Percentiles rank a stretch among this genome's conserved stretches.
These are phyloP conservation scores for Myxozyma vanderwaltii DNA, from an alignment of 805 yeast species.

Conservation along the genomic window DNA sequence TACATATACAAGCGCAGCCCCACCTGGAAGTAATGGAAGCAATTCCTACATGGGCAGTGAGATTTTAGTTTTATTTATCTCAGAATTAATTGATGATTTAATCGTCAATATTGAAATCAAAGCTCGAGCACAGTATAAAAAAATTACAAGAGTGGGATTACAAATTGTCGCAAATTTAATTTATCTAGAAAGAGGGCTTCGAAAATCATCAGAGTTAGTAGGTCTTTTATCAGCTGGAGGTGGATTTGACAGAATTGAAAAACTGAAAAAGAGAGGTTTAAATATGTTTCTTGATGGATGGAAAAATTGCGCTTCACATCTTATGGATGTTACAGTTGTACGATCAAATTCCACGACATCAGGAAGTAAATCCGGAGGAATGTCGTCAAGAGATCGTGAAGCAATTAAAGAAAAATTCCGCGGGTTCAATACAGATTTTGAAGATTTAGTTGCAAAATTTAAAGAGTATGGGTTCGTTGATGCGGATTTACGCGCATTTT, in stretches of 20 bases:
- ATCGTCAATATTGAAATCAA: constrained; percentile 64
- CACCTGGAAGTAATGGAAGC: not conserved
- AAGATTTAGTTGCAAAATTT: constrained; percentile 68
- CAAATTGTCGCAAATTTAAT: constrained; percentile 70
- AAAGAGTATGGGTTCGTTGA: constrained; percentile 68
- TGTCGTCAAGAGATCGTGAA: constrained; percentile 74
- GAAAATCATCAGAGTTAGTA: constrained; percentile 47
- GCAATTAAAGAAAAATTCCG: constrained; percentile 80
- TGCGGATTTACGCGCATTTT: constrained; percentile 59
- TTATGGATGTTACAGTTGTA: constrained; percentile 79
- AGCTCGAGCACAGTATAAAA: constrained; percentile 47
- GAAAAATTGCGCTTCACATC: constrained; percentile 73
- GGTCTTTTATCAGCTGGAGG: constrained; percentile 62
- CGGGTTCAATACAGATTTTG: constrained; percentile 80
- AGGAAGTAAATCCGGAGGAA: constrained; percentile 42
- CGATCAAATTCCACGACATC: constrained; percentile 33
- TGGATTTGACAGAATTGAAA: constrained; percentile 57
- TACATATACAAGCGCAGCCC: constrained; percentile 11
- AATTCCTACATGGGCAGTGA: constrained; percentile 29
- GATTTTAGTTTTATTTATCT: constrained; percentile 63
- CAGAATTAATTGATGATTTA: constrained; percentile 78
- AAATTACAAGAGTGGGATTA: constrained; percentile 57
- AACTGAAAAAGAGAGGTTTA: constrained; percentile 70
- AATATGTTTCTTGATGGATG: constrained; percentile 71
- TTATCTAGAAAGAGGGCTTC: constrained; percentile 62